Evolutionary conservation across 129 eudicot genomes (phyloP).

Genomic region (Lonicera japonica): DNA sequence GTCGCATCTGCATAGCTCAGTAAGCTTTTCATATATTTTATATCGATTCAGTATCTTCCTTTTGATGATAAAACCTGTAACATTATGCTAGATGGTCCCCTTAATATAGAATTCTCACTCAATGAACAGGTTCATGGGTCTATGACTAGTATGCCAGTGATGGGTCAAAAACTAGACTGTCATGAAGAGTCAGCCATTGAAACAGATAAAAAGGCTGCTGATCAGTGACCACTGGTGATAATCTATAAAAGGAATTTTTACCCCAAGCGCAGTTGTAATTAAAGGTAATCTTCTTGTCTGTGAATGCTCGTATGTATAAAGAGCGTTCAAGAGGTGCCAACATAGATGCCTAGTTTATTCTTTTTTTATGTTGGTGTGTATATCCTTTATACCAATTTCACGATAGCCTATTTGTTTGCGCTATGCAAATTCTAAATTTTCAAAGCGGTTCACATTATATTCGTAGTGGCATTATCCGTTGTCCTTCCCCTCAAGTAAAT

Average conservation of each 20-base stretch:
- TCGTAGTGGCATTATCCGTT: too few relatives aligned
- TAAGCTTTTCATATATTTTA: constrained; percentile 16
- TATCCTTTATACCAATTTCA: too few relatives aligned
- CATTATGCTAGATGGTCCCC: background rate
- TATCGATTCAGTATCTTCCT: background rate
- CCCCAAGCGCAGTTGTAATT: background rate
- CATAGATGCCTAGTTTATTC: constrained; percentile 8
- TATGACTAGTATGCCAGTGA: constrained; percentile 14
- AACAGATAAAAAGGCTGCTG: constrained; percentile 24
- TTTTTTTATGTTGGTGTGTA: background rate
- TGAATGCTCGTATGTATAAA: constrained; percentile 1
- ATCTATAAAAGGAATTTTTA: constrained; percentile 15
- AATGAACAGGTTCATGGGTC: constrained; percentile 44
- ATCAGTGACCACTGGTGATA: constrained; percentile 18
- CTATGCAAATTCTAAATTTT: too few relatives aligned
- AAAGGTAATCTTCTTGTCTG: background rate
- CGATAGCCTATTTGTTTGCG: too few relatives aligned
- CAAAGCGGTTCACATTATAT: too few relatives aligned
- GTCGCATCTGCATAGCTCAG: constrained; percentile 18
- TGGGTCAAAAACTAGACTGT: constrained; percentile 26
- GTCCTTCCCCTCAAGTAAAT: too few relatives aligned
- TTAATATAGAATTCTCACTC: constrained; percentile 1
- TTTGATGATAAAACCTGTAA: background rate
- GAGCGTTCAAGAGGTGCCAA: constrained; percentile 17
- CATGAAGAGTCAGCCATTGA: constrained; percentile 42